phyloP scores from a whole-genome alignment of 1,284 basidiomycete species.

The Pseudozyma tsukubaensis region DNA sequence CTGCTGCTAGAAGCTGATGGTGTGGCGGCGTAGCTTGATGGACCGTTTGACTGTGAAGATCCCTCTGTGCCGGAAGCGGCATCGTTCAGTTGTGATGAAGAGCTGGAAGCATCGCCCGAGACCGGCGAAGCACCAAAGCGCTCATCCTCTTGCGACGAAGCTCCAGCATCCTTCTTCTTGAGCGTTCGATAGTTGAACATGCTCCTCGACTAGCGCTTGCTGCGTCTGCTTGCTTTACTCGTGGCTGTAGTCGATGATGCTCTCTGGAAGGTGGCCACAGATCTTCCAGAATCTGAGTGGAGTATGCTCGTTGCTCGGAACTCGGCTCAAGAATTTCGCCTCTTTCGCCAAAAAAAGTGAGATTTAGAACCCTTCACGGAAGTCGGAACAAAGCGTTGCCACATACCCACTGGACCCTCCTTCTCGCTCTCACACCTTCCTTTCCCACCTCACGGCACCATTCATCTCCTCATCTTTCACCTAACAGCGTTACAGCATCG shows the following conservation, averaged over 20 bases:
- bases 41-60: background rate
- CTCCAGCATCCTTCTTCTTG: slow-evolving; percentile 26
- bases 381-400: slow-evolving; percentile 20
- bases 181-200: slow-evolving; percentile 37
- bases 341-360: background rate
- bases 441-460: background rate
- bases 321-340: slow-evolving; percentile 2
- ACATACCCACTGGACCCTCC: background rate
- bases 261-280: background rate
- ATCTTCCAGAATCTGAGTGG: slow-evolving; percentile 2
- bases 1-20: background rate
- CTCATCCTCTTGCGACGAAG: slow-evolving; percentile 8
- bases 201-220: background rate
- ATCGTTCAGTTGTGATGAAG: background rate
- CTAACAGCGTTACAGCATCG: background rate
- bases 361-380: background rate
- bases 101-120: slow-evolving; percentile 2
- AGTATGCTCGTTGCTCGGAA: slow-evolving; percentile 4
- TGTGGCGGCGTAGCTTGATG: background rate
- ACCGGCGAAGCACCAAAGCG: background rate
- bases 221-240: too few species aligned
- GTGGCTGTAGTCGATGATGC: background rate
- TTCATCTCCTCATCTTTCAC: background rate
- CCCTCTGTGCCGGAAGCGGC: background rate
- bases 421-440: too few species aligned